Evolutionary conservation across 2,329 filamentous ascomycete species (phyloP), one percentile per base, ranked within the genome.

Genomic region (Lasiodiplodia gonubiensis): DNA sequence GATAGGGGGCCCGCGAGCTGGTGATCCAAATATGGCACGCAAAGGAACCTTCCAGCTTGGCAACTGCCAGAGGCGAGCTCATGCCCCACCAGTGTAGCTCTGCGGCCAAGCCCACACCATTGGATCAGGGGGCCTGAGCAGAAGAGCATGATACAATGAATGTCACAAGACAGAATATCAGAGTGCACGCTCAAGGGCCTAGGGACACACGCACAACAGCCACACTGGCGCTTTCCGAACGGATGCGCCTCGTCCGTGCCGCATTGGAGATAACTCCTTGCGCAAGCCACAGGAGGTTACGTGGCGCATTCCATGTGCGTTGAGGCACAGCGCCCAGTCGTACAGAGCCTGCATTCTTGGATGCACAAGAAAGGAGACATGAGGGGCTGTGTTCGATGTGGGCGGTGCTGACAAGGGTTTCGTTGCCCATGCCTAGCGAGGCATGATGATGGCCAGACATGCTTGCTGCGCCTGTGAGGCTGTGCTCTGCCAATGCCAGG

Each of bases 21-120:
- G 10, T 18, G 30, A n/a, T 37, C 35, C 30, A 37, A 21, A 55
- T 35, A 16, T 55, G 53, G n/a, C 33, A n/a, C n/a, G 21, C 42
- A 30, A 27, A 55, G 53, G 53, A 55, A 55, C n/a, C 18, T 55
- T 39, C 53, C 53, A 55, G 53, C 53, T 55, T 55, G 53, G 53
- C 53, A 46, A 8, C 39, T 33, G 53, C 53, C 30, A 23, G 53
- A 23, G 33, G 23, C 53, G 53, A 23, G 21, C 30, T 7, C 14
- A 12, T 8, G 53, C 30, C 53, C 53, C 53, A 37, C 52, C 21
- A n/a, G 10, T 21, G 30, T 21, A 37, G 42, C 42, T 46, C n/a
- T n/a, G n/a, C n/a, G n/a, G n/a, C n/a, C n/a, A n/a, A n/a, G 18
- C n/a, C 16, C 18, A 23, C 30, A 55, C 30, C 10, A 21, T 30